These are phyloP conservation scores for Hibiscus syriacus DNA, from an alignment of 345 rosid genomes.

Conservation along the genomic window DNA sequence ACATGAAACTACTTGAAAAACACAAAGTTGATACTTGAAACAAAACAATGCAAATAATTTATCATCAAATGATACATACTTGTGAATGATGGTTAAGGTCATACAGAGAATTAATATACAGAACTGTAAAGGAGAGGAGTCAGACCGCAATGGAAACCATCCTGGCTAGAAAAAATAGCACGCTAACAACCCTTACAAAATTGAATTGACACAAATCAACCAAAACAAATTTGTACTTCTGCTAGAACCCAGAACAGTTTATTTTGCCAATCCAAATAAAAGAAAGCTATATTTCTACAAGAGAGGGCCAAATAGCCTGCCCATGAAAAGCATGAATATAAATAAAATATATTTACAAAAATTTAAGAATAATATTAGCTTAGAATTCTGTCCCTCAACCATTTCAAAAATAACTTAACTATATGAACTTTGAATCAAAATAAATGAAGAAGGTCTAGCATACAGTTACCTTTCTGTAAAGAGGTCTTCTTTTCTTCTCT, in stretches of 20 bases:
- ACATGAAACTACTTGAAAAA: not conserved
- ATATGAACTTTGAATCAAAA: not conserved
- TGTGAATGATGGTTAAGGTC: not conserved
- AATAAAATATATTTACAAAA: not conserved
- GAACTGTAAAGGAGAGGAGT: not conserved
- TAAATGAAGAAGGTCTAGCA: constrained; percentile 1
- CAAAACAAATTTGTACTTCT: not conserved
- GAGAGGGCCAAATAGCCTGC: not conserved
- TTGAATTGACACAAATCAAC: not conserved
- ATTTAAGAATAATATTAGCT: not conserved
- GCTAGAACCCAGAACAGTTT: not conserved
- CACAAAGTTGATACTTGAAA: not conserved
- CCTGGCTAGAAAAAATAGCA: not conserved
- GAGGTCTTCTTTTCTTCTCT: constrained; percentile 74
- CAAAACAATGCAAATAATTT: not conserved
- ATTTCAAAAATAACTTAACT: not conserved
- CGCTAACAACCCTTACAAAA: not conserved
- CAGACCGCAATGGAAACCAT: not conserved
- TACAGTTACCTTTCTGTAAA: constrained; percentile 63
- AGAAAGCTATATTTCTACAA: not conserved
- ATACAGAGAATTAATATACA: not conserved
- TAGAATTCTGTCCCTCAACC: not conserved
- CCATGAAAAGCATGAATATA: not conserved
- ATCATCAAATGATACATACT: not conserved
- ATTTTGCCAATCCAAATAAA: not conserved